Percentiles rank a stretch among this genome's conserved stretches.
These are phyloP conservation scores for Pharnaceum exiguum DNA, from an alignment of 148 eudicot species.

Conservation along the genomic window DNA sequence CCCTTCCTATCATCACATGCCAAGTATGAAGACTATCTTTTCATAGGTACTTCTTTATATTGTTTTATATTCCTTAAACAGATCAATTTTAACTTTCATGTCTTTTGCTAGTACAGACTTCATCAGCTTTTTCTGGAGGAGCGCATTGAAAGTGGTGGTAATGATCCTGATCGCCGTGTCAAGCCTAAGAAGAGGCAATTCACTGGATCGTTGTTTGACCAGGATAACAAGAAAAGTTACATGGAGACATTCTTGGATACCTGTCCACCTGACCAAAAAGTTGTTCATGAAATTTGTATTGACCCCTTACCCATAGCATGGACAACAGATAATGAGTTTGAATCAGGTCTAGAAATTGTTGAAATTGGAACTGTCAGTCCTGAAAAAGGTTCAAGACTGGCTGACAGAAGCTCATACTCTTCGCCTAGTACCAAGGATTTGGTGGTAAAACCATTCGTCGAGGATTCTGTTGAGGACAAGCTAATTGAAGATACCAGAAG, in stretches of 20 bases:
- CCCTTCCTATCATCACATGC: constrained; percentile 64
- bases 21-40: constrained; percentile 48
- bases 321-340: constrained; percentile 26
- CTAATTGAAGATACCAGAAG: constrained; percentile 20
- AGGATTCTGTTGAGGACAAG: constrained; percentile 15
- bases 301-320: constrained; percentile 35
- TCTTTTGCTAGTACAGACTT: constrained; percentile 51
- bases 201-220: constrained; percentile 59
- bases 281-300: constrained; percentile 43
- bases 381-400: constrained; percentile 29
- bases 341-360: constrained; percentile 45
- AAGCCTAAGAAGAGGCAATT: constrained; percentile 75
- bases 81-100: constrained; percentile 6
- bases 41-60: background rate
- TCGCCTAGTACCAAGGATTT: constrained; percentile 33
- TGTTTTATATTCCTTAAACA: background rate
- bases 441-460: constrained; percentile 25
- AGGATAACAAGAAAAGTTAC: constrained; percentile 62
- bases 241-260: constrained; percentile 69
- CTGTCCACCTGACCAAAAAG: constrained; percentile 54
- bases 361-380: constrained; percentile 47
- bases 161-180: constrained; percentile 68
- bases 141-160: constrained; percentile 64
- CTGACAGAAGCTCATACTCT: constrained; percentile 33
- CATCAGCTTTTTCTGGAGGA: constrained; percentile 92